phyloP scores from a whole-genome alignment of 768 basidiomycete genomes.

The Leccinum truebloodii region DNA sequence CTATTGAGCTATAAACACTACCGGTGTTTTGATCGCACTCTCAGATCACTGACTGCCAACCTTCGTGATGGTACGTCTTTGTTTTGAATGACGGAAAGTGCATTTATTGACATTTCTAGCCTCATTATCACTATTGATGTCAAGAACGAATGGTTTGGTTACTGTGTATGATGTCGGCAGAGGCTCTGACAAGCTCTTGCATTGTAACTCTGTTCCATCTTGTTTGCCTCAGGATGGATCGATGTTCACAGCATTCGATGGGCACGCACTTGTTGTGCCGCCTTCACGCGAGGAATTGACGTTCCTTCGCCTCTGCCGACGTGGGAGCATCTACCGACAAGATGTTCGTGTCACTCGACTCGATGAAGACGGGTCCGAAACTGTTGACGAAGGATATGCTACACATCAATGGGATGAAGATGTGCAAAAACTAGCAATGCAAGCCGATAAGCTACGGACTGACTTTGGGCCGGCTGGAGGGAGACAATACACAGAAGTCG shows the following conservation, averaged over 20 bases:
- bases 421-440: constrained; percentile 38
- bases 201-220: constrained; percentile 42
- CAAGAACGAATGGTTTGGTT: constrained; percentile 56
- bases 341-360: constrained; percentile 34
- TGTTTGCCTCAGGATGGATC: constrained; percentile 35
- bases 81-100: neutral
- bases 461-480: constrained; percentile 47
- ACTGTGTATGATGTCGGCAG: constrained; percentile 65
- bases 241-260: constrained; percentile 31
- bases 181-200: constrained; percentile 40
- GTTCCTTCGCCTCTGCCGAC: constrained; percentile 49
- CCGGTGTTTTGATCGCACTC: constrained; percentile 58
- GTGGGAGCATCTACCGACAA: constrained; percentile 47
- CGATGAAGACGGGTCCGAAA: constrained; percentile 14
- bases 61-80: constrained; percentile 34
- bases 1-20: constrained; percentile 63
- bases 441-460: constrained; percentile 26
- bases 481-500: constrained; percentile 45
- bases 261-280: constrained; percentile 33
- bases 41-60: constrained; percentile 44
- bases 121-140: constrained; percentile 56
- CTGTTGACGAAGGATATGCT: neutral
- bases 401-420: constrained; percentile 42
- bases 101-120: constrained; percentile 35
- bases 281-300: constrained; percentile 34